Evolutionary conservation across 768 basidiomycete genomes (phyloP), one percentile per base, ranked within the genome.

Genomic region (Boletus subparvulus): DNA sequence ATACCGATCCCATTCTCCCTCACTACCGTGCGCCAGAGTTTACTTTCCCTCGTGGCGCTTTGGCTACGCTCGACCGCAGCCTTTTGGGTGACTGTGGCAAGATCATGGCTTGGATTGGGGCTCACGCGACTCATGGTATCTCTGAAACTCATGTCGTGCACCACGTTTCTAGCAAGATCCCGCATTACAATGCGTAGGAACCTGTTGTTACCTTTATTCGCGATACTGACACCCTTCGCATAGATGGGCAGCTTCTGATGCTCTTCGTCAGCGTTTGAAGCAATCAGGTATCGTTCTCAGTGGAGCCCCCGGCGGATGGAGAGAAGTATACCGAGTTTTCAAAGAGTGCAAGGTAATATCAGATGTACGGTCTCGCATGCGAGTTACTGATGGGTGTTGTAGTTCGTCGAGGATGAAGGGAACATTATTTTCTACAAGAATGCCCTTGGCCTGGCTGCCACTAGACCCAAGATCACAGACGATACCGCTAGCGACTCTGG

Each of bases 361-460:
- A 19, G 0, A 28, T 26, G 7, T 32, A 24, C 17, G 2, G 3
- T 28, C 21, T 49, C 4, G 19, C 1, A 19, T 8, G 12, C 19
- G 16, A 39, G 24, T 42, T 44, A 35, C 52, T 58, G 28, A 55
- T 32, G 16, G 24, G 35, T 17, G 44, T 28, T 42, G 2, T 51
- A 85, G 84, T 98, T 94, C 70, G 90, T 99, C 46, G 96, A 98
- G 74, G 94, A 98, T 68, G 88, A 92, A 63, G 94, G 93, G 39
- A 85, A 91, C 62, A 84, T 97, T 59, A 69, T 94, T 56, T 94
- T 95, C 78, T 96, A 86, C 83, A 93, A 93, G 82, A 90, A 98
- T 65, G 84, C 88, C 5, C 63, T 76, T 39, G 96, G 96, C 56
- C 73, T 94, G 40, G 91, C 93, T 47, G 75, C 86, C 59, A 78